Base-by-base conservation (phyloP, 108 stramenopile genomes). In the Pelagomonas calceolata region DNA sequence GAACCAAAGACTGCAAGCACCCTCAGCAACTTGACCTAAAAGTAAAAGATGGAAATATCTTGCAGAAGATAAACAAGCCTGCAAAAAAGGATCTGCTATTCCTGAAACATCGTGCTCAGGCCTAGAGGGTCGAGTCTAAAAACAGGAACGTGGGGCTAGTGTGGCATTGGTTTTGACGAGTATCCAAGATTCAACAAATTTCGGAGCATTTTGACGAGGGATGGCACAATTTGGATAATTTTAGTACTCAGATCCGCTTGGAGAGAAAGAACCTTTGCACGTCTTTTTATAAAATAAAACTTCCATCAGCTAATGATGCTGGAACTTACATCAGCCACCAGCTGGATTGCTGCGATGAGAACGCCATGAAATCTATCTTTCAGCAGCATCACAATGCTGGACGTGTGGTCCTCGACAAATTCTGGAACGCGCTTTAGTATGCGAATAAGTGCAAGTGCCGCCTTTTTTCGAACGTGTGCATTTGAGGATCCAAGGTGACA, bases 311-410 rank as follows among this genome's bases (percentile, higher is more conserved):
- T 29, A 15, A 39, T 17, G 32, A 29, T 9, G 69, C 4, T 17
- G 35, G 29, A n/a, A 29, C 32, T 17, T 67, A 51, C 74, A 43
- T 43, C 39, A 43, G 39, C 4, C 87, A 99, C 93, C 34, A 96
- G 83, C 81, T 97, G 95, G 43, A 93, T 85, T 4, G 88, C 92
- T 33, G 96, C 92, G 67, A 98, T 91, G 36, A 95, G 80, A 4
- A 97, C 95, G n/a, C 95, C 95, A 78, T 98, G 98, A 79, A 82
- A 87, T 69, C 94, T 86, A 74, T 95, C 96, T 77, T 98, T 95
- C 36, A 99, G 77, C 44, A 96, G 74, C 10, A 78, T 73, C 10
- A 90, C 83, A 67, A 97, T 83, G 15, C 91, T 84, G 18, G 97
- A 94, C 43, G 88, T 85, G 79, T 97, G 94, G 78, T 96, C 95